Evolutionary conservation across 1,284 basidiomycete species (phyloP).

Genomic region (Earliella scabrosa): DNA sequence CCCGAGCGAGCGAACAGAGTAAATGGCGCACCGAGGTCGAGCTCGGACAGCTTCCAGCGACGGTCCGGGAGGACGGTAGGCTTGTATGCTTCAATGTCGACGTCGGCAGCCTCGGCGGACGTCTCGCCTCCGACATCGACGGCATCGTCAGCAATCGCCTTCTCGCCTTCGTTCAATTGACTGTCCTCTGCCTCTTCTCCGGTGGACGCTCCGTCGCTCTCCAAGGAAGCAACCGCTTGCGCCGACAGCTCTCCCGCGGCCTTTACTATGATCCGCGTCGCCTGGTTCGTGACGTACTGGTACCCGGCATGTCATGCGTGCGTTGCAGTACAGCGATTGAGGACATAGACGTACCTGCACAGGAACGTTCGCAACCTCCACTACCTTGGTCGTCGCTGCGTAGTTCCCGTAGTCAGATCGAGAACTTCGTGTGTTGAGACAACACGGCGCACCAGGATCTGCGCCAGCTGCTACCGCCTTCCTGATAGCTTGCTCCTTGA

Average conservation of each 20-base stretch:
- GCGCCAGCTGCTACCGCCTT: constrained; percentile 51
- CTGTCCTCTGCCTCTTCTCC: constrained; percentile 1
- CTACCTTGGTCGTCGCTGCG: constrained; percentile 45
- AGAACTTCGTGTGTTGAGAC: not conserved
- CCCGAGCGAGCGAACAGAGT: not conserved
- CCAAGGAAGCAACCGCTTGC: not conserved
- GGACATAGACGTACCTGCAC: constrained; percentile 37
- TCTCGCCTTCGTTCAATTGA: constrained; percentile 11
- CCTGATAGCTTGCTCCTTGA: constrained; percentile 48
- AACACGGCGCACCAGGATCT: constrained; percentile 32
- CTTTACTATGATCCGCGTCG: constrained; percentile 51
- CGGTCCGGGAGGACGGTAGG: constrained; percentile 34
- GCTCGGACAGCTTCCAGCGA: constrained; percentile 40
- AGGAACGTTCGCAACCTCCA: constrained; percentile 49
- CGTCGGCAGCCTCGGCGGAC: not conserved
- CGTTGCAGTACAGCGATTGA: not conserved
- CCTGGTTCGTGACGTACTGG: constrained; percentile 56
- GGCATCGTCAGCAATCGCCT: constrained; percentile 7
- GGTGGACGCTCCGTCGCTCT: not conserved
- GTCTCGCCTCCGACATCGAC: constrained; percentile 4
- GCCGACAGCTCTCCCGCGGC: constrained; percentile 47
- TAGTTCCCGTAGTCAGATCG: not conserved
- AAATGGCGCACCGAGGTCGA: constrained; percentile 35
- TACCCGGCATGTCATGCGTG: not conserved
- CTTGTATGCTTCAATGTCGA: constrained; percentile 35